Evolutionary conservation across 495 filamentous ascomycete genomes (phyloP).

Genomic region (Aspergillus nidulans): DNA sequence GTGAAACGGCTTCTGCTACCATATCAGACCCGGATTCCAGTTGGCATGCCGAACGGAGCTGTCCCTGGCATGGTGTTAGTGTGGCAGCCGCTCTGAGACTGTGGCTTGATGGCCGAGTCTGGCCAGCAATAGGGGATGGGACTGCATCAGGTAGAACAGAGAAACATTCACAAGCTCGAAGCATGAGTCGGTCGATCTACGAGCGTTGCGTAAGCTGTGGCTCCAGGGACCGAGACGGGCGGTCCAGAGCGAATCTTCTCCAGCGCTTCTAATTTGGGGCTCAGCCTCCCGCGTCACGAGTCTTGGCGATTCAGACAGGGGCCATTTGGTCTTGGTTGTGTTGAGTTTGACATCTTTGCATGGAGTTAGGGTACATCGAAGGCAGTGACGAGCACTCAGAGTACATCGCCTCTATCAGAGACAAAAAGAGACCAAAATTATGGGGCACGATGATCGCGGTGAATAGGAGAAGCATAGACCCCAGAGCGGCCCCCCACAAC

Average conservation of each 20-base stretch:
- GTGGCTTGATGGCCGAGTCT: constrained; percentile 1
- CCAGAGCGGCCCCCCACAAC: not conserved
- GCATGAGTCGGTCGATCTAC: constrained; percentile 12
- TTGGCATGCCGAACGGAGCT: not conserved
- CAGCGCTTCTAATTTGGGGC: constrained; percentile 18
- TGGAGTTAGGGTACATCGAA: too few relatives aligned
- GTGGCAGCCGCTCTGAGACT: not conserved
- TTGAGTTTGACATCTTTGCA: constrained; percentile 2
- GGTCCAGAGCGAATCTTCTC: not conserved
- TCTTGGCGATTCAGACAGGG: constrained; percentile 9
- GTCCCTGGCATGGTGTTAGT: not conserved
- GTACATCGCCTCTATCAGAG: too few relatives aligned
- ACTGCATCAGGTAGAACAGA: not conserved
- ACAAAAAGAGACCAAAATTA: too few relatives aligned
- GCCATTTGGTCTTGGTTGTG: too few relatives aligned
- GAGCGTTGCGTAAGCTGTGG: constrained; percentile 23
- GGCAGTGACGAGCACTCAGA: too few relatives aligned
- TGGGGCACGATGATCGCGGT: not conserved
- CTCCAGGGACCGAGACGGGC: constrained; percentile 10
- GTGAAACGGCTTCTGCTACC: not conserved
- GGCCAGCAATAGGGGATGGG: constrained; percentile 5
- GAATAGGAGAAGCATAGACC: not conserved
- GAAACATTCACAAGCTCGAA: constrained; percentile 4
- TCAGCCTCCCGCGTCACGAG: constrained; percentile 12
- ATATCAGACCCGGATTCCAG: not conserved